Evolutionary conservation across 2,329 filamentous ascomycete genomes (phyloP), one percentile per base, ranked within the genome.

Genomic region (Apiospora pterosperma): DNA sequence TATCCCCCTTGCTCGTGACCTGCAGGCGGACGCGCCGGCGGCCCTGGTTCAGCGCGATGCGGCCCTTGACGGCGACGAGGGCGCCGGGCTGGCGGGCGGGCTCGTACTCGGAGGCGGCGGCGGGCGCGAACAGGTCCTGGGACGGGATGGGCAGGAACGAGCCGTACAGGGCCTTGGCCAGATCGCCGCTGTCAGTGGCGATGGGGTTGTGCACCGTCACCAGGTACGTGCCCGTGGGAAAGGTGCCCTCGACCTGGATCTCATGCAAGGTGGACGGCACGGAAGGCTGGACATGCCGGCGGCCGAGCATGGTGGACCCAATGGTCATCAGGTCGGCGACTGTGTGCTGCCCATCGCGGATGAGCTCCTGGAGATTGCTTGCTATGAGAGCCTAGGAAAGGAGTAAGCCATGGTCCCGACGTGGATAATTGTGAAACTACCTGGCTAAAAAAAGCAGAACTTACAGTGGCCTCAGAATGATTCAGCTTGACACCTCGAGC

Each of bases 161-260:
- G 31, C 93, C 93, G 76, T 97, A 98, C 4, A 98, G 82, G 1
- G 95, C 95, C 72, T 89, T 90, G n/a, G 87, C 88, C 38, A 97
- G 82, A 77, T 97, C 89, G 5, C 94, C 95, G 75, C 97, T 91
- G 69, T 97, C 90, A 66, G 88, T 90, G 69, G 89, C 88, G 77
- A 98, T 91, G 31, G 95, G 95, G 75, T 96, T 88, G 79, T 97
- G 93, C 21, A 98, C 92, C 0, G 95, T 98, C 39, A 98, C 94
- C 44, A 98, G 88, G 75, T 97, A 97, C 2, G 94, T 97, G 63
- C 95, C 95, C 7, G 87, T 90, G 34, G 88, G 90, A 75, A 98
- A 98, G 2, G 94, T 98, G 66, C 95, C 95, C 79, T 98, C 95
- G 69, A 98, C 92, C 83, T 96, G 93, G 70, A 98, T 86, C 80